Evolutionary conservation across 2,329 filamentous ascomycete species (phyloP).

Genomic region (Apiospora malaysiana): DNA sequence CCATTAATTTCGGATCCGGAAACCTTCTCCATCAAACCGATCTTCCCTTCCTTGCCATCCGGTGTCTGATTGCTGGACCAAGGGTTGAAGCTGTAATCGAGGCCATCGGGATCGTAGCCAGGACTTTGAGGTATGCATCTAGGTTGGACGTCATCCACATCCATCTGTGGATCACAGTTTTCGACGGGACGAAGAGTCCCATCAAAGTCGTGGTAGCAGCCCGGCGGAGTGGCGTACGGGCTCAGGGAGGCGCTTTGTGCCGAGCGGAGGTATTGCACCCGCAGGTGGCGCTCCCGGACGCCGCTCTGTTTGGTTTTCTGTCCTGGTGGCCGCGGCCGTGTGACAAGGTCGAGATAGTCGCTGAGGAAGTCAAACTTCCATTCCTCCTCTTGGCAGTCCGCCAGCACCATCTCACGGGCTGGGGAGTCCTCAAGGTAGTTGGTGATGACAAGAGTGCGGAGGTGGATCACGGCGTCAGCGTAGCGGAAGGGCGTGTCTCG

Average conservation of each 20-base stretch:
- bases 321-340: background rate
- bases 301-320: background rate
- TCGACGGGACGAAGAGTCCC: too few relatives aligned
- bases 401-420: background rate
- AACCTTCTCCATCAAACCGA: too few relatives aligned
- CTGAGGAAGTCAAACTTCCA: background rate
- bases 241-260: background rate
- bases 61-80: too few relatives aligned
- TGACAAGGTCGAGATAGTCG: background rate
- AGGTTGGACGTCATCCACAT: too few relatives aligned
- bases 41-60: too few relatives aligned
- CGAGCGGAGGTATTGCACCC: background rate
- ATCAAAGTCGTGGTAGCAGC: background rate
- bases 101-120: too few relatives aligned
- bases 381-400: background rate
- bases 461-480: background rate
- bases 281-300: background rate
- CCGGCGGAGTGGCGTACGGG: too few relatives aligned
- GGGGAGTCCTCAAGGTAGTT: background rate
- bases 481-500: background rate
- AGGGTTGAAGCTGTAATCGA: too few relatives aligned
- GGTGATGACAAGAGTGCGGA: background rate
- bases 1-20: too few relatives aligned
- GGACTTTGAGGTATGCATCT: too few relatives aligned
- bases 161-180: too few relatives aligned